Evolutionary conservation across 352 stramenopile genomes (phyloP).

Genomic region (Phytophthora sansomeana): DNA sequence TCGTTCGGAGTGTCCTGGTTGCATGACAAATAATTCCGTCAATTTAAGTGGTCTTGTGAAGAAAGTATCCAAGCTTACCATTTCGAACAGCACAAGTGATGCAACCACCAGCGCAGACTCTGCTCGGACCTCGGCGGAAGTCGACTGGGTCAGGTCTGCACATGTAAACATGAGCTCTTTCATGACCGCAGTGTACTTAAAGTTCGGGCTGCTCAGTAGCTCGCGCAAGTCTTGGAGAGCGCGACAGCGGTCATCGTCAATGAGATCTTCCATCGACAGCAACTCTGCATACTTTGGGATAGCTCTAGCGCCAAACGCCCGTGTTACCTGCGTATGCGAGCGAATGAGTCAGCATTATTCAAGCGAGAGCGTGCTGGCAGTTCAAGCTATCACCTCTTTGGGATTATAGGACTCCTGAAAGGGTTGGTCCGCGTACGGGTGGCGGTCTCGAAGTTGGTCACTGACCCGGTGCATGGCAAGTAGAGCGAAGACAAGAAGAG

Average conservation of each 20-base stretch:
- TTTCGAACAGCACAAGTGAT: slow-evolving; percentile 64
- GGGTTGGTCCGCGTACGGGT: slow-evolving; percentile 61
- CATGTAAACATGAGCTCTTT: slow-evolving; percentile 67
- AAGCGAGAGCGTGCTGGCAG: too few species aligned
- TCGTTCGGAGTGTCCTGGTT: slow-evolving; percentile 48
- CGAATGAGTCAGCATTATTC: neutral
- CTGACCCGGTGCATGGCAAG: slow-evolving; percentile 69
- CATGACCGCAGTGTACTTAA: slow-evolving; percentile 57
- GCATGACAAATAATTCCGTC: too few species aligned
- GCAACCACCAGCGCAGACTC: slow-evolving; percentile 58
- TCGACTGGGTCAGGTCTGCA: slow-evolving; percentile 54
- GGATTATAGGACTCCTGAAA: slow-evolving; percentile 70
- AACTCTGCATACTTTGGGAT: slow-evolving; percentile 72
- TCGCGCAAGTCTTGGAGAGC: slow-evolving; percentile 61
- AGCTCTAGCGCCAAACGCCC: slow-evolving; percentile 59
- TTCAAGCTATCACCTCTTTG: neutral
- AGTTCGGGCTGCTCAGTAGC: slow-evolving; percentile 66
- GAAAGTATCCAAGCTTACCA: slow-evolving; percentile 27
- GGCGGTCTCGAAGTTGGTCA: slow-evolving; percentile 67
- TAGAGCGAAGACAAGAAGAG: neutral
- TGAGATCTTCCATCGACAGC: slow-evolving; percentile 60
- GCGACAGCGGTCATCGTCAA: slow-evolving; percentile 56
- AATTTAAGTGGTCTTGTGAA: too few species aligned
- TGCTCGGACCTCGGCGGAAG: slow-evolving; percentile 47
- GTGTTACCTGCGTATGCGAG: slow-evolving; percentile 44